Conservation (phyloP, 1,284 basidiomycete genomes). For the Polyporus tsugae region DNA sequence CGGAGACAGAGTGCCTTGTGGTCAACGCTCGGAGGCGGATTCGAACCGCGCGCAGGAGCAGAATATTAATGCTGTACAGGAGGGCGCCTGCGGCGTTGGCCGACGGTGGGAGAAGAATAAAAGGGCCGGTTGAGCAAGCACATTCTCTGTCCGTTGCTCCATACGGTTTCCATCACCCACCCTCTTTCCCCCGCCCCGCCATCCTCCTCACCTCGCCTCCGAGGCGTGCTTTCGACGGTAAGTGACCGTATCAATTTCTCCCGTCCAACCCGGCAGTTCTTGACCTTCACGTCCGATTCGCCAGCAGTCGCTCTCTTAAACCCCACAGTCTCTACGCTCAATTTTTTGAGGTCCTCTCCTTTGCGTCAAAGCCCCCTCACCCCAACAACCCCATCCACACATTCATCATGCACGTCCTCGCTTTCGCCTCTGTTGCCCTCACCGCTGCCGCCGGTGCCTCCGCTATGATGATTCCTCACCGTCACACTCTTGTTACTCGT, state of each 20-base stretch:
- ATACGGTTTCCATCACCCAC: conserved; percentile 36
- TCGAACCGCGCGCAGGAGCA: background rate
- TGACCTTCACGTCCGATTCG: conserved; percentile 16
- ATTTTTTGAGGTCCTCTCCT: conserved; percentile 36
- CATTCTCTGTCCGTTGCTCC: conserved; percentile 34
- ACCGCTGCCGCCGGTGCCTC: conserved; percentile 51
- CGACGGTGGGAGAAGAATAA: conserved; percentile 23
- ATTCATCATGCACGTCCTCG: conserved; percentile 54
- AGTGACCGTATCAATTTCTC: conserved; percentile 24
- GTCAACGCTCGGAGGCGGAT: background rate
- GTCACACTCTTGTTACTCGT: conserved; percentile 41
- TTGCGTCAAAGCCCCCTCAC: conserved; percentile 38
- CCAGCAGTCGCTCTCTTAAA: conserved; percentile 41
- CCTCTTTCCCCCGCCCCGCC: conserved; percentile 28
- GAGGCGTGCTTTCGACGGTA: conserved; percentile 43
- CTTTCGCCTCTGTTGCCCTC: conserved; percentile 58
- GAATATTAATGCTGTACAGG: conserved; percentile 6
- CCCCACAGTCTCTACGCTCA: conserved; percentile 34
- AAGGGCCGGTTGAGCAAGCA: conserved; percentile 12
- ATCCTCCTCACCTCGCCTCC: conserved; percentile 33
- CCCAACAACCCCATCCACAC: conserved; percentile 30
- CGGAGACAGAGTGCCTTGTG: background rate
- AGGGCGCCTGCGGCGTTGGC: conserved; percentile 26
- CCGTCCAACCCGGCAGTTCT: conserved; percentile 18
- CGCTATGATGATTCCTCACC: conserved; percentile 54